Conservation (phyloP, 139 green algal genomes). For the Volvox reticuliferus region DNA sequence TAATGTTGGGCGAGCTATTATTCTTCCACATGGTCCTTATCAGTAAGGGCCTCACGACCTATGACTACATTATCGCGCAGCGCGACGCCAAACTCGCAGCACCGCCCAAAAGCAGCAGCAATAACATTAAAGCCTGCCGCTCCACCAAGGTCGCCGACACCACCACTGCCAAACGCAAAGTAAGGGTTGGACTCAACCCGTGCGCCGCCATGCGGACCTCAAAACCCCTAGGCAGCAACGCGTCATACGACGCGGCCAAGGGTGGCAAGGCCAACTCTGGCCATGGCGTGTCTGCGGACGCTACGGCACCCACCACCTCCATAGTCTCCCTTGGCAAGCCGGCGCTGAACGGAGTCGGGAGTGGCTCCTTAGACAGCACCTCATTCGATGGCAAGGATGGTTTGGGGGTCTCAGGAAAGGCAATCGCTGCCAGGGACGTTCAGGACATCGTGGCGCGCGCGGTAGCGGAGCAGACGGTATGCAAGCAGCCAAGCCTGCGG, state of each 20-base stretch:
- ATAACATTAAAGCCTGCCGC: background rate
- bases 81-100: conserved; percentile 37
- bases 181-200: conserved; percentile 51
- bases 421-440: background rate
- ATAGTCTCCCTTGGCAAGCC: background rate
- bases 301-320: background rate
- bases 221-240: conserved; percentile 1
- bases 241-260: background rate
- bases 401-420: conserved; percentile 10
- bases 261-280: too few species aligned
- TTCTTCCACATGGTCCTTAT: conserved; percentile 79
- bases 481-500: background rate
- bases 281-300: background rate
- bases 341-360: background rate
- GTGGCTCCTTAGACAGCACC: background rate
- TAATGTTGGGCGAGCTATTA: conserved; percentile 75
- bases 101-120: background rate
- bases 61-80: conserved; percentile 81
- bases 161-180: conserved; percentile 11
- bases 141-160: conserved; percentile 13
- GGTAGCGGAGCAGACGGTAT: conserved; percentile 24
- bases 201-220: conserved; percentile 38
- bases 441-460: conserved; percentile 17
- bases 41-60: conserved; percentile 73
- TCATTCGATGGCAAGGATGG: background rate